These are phyloP conservation scores for Primulina huaijiensis DNA, from an alignment of 257 asterid species.

Conservation along the genomic window DNA sequence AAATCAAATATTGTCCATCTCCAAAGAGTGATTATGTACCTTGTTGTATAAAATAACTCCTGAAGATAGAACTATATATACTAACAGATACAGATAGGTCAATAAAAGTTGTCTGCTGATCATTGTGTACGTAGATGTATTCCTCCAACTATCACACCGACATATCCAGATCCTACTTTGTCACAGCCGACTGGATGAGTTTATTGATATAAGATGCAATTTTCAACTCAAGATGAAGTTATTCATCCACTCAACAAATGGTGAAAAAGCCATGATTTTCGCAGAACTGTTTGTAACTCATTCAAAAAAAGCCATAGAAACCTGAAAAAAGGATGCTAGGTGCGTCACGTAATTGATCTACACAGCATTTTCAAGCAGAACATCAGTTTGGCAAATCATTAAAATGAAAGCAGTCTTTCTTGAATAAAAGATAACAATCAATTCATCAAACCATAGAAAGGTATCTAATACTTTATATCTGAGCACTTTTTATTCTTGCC, in stretches of 20 bases:
- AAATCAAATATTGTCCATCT: constrained; percentile 4
- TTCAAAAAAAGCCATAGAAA: constrained; percentile 20
- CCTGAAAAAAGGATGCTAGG: constrained; percentile 27
- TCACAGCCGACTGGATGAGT: constrained; percentile 23
- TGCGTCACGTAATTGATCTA: constrained; percentile 12
- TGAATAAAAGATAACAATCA: not conserved
- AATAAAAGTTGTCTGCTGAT: constrained; percentile 75
- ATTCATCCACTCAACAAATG: constrained; percentile 28
- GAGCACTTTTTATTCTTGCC: not conserved
- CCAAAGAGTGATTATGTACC: constrained; percentile 38
- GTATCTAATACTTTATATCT: not conserved
- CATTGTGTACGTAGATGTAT: constrained; percentile 41
- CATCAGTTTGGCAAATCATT: not conserved
- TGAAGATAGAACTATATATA: constrained; percentile 74
- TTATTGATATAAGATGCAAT: constrained; percentile 28
- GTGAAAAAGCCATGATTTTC: constrained; percentile 24
- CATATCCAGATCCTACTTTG: constrained; percentile 28
- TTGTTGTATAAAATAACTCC: constrained; percentile 95
- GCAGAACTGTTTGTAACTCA: constrained; percentile 26
- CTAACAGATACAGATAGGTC: constrained; percentile 78
- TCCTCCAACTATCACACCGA: constrained; percentile 31
- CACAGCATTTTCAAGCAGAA: not conserved
- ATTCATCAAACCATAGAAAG: not conserved
- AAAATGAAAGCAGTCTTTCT: not conserved
- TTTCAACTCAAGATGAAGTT: constrained; percentile 18